Percentiles rank a stretch among this genome's conserved stretches.
Conservation (phyloP, 176 grass and related monocot genomes). For the Rhipidocladum racemiflorum region DNA sequence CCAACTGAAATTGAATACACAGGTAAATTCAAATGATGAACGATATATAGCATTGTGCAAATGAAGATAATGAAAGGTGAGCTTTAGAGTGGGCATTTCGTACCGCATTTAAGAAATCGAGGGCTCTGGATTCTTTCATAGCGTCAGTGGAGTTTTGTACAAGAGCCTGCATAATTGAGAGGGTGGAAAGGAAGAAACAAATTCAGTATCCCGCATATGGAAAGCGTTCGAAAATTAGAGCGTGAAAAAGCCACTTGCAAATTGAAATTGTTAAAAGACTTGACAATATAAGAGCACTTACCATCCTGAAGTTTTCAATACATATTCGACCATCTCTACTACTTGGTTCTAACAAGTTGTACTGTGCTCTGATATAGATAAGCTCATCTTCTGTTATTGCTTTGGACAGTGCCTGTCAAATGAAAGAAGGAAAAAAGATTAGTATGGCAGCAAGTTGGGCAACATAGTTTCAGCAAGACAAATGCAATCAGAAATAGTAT, state of each 20-base stretch:
- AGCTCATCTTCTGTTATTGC: constrained; percentile 92
- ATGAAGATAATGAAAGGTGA: background rate
- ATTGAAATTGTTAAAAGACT: background rate
- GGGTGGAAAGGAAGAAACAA: background rate
- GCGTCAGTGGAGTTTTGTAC: constrained; percentile 75
- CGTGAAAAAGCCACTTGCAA: background rate
- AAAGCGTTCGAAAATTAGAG: background rate
- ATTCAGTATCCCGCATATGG: background rate
- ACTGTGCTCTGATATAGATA: constrained; percentile 83
- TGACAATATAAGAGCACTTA: constrained; percentile 35
- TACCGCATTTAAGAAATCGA: constrained; percentile 90
- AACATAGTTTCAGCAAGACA: background rate
- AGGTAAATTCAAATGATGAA: constrained; percentile 20
- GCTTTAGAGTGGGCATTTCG: constrained; percentile 24
- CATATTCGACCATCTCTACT: constrained; percentile 66
- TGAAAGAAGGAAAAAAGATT: background rate
- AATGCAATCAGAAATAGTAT: background rate
- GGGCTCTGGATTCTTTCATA: constrained; percentile 89
- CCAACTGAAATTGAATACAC: constrained; percentile 64
- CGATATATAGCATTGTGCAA: constrained; percentile 24
- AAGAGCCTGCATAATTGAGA: constrained; percentile 69
- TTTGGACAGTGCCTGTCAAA: constrained; percentile 78
- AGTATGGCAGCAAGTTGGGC: background rate
- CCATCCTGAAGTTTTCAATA: constrained; percentile 88
- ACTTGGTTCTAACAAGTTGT: constrained; percentile 81